Evolutionary conservation across 2,329 filamentous ascomycete genomes (phyloP).

Genomic region (Akanthomyces uredinophilus): DNA sequence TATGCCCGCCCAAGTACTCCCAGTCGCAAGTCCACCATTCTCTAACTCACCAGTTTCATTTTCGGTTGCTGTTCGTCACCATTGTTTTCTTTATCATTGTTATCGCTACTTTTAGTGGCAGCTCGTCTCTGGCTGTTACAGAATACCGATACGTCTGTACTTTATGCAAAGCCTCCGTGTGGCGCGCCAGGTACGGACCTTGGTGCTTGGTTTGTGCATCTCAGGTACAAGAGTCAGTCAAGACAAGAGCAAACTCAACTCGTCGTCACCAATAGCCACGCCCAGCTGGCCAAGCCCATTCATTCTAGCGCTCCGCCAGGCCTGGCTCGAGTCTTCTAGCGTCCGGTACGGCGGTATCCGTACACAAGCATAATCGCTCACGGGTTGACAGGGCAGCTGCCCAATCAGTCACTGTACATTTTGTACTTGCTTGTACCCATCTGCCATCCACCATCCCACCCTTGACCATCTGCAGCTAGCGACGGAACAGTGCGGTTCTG

Average conservation of each 20-base stretch:
- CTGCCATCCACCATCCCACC: no score
- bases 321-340: no score
- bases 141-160: background rate
- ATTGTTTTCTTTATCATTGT: background rate
- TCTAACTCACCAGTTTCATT: constrained; percentile 3
- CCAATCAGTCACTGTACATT: background rate
- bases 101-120: background rate
- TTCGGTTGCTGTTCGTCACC: background rate
- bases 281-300: background rate
- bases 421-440: background rate
- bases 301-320: background rate
- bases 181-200: background rate
- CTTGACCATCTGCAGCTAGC: background rate
- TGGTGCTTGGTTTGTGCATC: background rate
- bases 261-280: no score
- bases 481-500: background rate
- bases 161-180: background rate
- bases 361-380: background rate
- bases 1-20: background rate
- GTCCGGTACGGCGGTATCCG: background rate
- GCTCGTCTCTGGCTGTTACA: background rate
- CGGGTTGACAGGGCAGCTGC: no score
- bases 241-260: background rate
- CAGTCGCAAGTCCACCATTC: constrained; percentile 1
- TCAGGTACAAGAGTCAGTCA: background rate